These are phyloP conservation scores for Xylariaceae sp. DNA, from an alignment of 2,329 filamentous ascomycete genomes.

Conservation along the genomic window DNA sequence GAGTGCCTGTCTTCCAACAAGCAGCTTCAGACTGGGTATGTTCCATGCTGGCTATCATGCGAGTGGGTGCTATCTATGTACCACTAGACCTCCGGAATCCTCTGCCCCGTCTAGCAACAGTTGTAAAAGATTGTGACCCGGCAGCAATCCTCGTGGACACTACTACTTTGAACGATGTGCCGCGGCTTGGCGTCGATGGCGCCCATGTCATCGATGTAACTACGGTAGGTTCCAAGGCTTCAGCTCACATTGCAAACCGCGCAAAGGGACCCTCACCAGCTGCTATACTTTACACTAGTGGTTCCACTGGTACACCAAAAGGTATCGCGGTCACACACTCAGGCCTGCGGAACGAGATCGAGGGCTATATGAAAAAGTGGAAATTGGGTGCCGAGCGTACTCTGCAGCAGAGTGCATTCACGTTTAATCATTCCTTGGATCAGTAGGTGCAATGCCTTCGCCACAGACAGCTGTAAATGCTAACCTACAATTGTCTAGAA, in stretches of 20 bases:
- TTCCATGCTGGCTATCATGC: conserved; percentile 50
- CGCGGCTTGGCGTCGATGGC: background rate
- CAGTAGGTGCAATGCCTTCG: too few species aligned
- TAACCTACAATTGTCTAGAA: too few species aligned
- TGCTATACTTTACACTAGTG: conserved; percentile 39
- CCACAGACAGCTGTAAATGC: too few species aligned
- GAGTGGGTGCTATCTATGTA: conserved; percentile 48
- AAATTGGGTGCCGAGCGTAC: conserved; percentile 32
- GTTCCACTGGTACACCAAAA: conserved; percentile 3
- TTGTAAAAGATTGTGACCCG: too few species aligned
- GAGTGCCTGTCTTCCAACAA: conserved; percentile 49
- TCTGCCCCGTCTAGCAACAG: conserved; percentile 28
- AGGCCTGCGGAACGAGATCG: conserved; percentile 6
- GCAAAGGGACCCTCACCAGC: conserved; percentile 18
- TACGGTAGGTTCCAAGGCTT: conserved; percentile 1
- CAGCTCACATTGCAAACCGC: conserved; percentile 12
- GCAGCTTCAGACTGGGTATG: conserved; percentile 45
- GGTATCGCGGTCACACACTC: conserved; percentile 3
- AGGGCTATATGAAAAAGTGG: background rate
- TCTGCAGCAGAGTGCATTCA: conserved; percentile 45
- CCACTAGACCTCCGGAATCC: conserved; percentile 48
- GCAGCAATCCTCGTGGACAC: conserved; percentile 38
- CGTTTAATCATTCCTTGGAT: conserved; percentile 44
- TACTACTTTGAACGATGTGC: conserved; percentile 27
- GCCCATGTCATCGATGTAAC: background rate